Conservation (phyloP, 23 red algal species). For the Gracilaria caudata region DNA sequence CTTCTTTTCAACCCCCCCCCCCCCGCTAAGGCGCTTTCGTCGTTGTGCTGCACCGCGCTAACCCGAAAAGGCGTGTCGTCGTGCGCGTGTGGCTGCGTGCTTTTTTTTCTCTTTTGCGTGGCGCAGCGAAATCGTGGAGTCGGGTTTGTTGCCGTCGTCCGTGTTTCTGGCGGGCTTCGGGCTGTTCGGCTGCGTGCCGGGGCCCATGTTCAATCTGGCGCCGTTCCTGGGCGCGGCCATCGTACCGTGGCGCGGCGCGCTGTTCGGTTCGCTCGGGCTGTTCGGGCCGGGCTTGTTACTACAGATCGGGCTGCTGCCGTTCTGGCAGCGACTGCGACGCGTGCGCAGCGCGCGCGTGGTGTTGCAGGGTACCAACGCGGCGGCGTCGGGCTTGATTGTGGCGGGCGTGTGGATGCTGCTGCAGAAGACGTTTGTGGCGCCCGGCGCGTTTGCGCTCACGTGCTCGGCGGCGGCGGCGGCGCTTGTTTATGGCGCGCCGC, state of each 20-base stretch:
- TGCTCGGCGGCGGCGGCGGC: slow-evolving; percentile 24
- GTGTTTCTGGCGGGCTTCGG: slow-evolving; percentile 75
- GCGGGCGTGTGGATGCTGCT: slow-evolving; percentile 64
- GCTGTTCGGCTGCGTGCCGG: slow-evolving; percentile 59
- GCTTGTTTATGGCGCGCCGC: slow-evolving; percentile 16
- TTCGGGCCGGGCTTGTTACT: slow-evolving; percentile 71
- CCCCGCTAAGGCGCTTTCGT: not conserved
- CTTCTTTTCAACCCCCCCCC: too few relatives aligned
- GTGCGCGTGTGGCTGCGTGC: too few relatives aligned
- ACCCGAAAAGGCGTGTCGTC: too few relatives aligned
- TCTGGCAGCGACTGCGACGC: slow-evolving; percentile 66
- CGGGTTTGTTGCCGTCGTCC: slow-evolving; percentile 23
- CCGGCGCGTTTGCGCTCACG: slow-evolving; percentile 51
- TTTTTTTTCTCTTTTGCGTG: not conserved
- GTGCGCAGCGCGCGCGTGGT: slow-evolving; percentile 1
- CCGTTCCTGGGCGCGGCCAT: slow-evolving; percentile 74
- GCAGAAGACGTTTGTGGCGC: slow-evolving; percentile 19
- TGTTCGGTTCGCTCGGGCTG: slow-evolving; percentile 40
- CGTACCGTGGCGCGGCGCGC: slow-evolving; percentile 47
- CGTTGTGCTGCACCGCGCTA: too few relatives aligned
- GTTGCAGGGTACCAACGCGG: slow-evolving; percentile 56
- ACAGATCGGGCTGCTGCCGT: slow-evolving; percentile 63
- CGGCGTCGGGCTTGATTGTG: slow-evolving; percentile 69
- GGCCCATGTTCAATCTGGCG: slow-evolving; percentile 83
- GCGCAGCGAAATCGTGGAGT: slow-evolving; percentile 47